A percentile compares a stretch with the other conserved stretches of the same genome.
Conservation (phyloP, 192 early-diverging fungal species). For the Backusella tuberculispora region DNA sequence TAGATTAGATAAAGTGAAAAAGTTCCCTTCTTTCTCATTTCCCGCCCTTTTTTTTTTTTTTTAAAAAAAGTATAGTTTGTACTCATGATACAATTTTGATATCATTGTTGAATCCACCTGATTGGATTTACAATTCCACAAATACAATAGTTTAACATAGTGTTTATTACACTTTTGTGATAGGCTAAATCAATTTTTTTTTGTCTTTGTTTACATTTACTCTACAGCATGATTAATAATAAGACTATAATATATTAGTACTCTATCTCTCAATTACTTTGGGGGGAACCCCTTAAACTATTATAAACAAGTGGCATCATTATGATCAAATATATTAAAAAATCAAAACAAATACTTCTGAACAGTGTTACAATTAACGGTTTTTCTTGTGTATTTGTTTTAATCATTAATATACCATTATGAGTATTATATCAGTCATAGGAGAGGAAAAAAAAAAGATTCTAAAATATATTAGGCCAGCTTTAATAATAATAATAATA, state of each 20-base stretch:
- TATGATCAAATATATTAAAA: background rate
- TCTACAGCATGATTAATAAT: background rate
- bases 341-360: background rate
- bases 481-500: background rate
- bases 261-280: background rate
- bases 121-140: slow-evolving; percentile 10
- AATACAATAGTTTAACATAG: background rate
- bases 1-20: background rate
- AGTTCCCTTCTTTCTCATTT: background rate
- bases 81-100: slow-evolving; percentile 3
- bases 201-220: too few relatives aligned
- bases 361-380: background rate
- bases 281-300: background rate
- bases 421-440: background rate
- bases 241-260: background rate
- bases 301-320: background rate
- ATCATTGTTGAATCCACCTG: slow-evolving; percentile 9
- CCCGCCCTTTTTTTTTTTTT: background rate
- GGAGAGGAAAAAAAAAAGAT: background rate
- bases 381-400: background rate
- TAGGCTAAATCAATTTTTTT: background rate
- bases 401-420: background rate
- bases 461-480: background rate
- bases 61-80: background rate
- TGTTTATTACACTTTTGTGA: background rate